Conservation (phyloP, 2,329 filamentous ascomycete genomes). For the Fonsecaea erecta region DNA sequence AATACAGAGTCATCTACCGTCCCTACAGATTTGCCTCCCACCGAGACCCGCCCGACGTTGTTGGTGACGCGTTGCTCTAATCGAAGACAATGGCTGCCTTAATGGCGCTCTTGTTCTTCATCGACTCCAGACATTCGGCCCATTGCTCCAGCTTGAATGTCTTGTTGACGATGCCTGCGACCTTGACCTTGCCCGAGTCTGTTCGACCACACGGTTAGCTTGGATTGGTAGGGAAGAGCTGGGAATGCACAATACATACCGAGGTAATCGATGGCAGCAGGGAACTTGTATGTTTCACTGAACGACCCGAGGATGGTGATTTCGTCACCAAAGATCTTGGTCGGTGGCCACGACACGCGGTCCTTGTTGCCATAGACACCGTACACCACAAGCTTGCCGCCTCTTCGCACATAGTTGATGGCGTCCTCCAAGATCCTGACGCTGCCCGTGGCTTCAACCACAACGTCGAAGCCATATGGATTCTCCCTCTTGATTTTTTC, state of each 20-base stretch:
- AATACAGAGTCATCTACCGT: not conserved
- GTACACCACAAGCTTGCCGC: conserved; percentile 73
- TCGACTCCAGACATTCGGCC: conserved; percentile 70
- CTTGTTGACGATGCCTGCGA: conserved; percentile 74
- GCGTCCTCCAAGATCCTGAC: conserved; percentile 71
- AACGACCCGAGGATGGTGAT: conserved; percentile 76
- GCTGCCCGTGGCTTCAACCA: conserved; percentile 72
- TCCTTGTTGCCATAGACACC: conserved; percentile 69
- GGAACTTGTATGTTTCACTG: conserved; percentile 75
- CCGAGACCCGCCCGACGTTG: not conserved
- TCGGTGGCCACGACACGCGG: conserved; percentile 70
- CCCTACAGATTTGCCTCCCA: not conserved
- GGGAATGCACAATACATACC: conserved; percentile 27
- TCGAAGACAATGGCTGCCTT: conserved; percentile 76
- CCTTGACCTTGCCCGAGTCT: conserved; percentile 50
- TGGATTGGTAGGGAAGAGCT: not conserved
- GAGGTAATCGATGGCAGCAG: conserved; percentile 60
- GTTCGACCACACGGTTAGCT: conserved; percentile 19
- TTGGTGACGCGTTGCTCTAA: conserved; percentile 14
- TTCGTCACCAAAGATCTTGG: conserved; percentile 70
- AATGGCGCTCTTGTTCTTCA: conserved; percentile 73
- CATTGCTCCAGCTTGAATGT: conserved; percentile 74
- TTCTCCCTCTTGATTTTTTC: conserved; percentile 66
- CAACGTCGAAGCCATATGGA: conserved; percentile 74
- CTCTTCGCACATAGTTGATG: conserved; percentile 72